Base-by-base conservation (phyloP, 2,329 filamentous ascomycete species). In the Helminthosporium solani region DNA sequence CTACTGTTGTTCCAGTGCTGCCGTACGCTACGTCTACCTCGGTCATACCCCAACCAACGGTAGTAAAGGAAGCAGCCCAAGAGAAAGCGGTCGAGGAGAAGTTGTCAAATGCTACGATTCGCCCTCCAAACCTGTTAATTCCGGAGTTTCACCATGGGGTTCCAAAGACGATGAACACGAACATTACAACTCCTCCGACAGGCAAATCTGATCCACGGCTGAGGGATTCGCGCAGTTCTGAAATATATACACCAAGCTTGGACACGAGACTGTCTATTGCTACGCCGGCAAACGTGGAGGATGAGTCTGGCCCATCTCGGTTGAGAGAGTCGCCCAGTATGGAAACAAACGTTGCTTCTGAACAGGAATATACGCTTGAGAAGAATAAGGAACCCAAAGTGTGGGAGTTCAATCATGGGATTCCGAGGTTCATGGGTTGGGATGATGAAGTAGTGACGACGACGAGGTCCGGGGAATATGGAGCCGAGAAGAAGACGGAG, bases 81-180 rank as follows among this genome's bases (percentile, higher is more conserved):
- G 44, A 60, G 19, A 66, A 61, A 35, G 40, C 47, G 2, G 41
- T 67, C 2, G 64, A 67, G 30, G 65, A 67, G 48, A 69, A 64
- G 43, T 45, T 35, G 1, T 61, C 56, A 2, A 63, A 64, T 35
- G 63, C 57, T 7, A 68, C 65, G 0, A 69, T 67, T 27, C 56
- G 66, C 28, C 61, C 63, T 7, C 56, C 58, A 0, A 62, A 56
- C 37, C 54, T 60, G 7, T 30, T 51, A 12, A 57, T 60, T 5
- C 58, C 61, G 8, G 52, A 61, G 11, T 58, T 60, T 18, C 52
- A 58, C 34, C 55, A 63, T 38, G 44, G 23, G 5, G 27, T 55
- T 0, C 56, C 63, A 0, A 52, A 54, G 41, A 44, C 54, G 5
- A 28, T 63, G 4, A 51, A 55, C n/a, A 35, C 35, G 3, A 50